Conservation (phyloP, 495 filamentous ascomycete genomes). For the Neurospora hispaniola region DNA sequence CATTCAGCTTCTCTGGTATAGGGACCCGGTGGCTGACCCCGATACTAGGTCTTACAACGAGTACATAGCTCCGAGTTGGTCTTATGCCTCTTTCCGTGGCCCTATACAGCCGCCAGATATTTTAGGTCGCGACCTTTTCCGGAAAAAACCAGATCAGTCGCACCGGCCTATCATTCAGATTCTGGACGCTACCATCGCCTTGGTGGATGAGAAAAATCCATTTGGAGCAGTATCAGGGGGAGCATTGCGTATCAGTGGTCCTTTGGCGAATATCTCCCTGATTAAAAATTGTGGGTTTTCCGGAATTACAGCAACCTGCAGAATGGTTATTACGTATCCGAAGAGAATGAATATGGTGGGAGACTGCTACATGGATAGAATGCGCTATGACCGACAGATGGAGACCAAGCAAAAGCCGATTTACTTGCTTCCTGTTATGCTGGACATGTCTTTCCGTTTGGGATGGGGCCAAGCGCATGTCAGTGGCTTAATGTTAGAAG, state of each 20-base stretch:
- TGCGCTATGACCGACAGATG: background rate
- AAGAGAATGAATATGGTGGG: no score
- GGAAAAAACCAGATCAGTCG: no score
- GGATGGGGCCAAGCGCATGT: fast-evolving
- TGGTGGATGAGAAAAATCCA: background rate
- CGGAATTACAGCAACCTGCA: fast-evolving
- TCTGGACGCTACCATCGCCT: background rate
- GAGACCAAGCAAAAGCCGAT: background rate
- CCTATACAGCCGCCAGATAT: background rate
- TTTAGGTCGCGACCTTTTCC: no score
- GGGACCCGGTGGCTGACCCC: no score
- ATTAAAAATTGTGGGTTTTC: background rate
- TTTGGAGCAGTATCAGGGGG: background rate
- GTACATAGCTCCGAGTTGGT: background rate
- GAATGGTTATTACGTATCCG: background rate
- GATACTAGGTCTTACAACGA: background rate
- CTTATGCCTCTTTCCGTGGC: background rate
- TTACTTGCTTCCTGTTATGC: background rate
- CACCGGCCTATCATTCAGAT: background rate
- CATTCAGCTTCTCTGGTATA: background rate
- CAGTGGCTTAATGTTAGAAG: background rate
- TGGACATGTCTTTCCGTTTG: background rate
- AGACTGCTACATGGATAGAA: background rate
- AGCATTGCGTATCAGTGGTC: background rate
- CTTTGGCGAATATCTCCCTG: background rate